Base-by-base conservation (phyloP, 2,329 filamentous ascomycete genomes). In the Gaeumannomyces tritici region DNA sequence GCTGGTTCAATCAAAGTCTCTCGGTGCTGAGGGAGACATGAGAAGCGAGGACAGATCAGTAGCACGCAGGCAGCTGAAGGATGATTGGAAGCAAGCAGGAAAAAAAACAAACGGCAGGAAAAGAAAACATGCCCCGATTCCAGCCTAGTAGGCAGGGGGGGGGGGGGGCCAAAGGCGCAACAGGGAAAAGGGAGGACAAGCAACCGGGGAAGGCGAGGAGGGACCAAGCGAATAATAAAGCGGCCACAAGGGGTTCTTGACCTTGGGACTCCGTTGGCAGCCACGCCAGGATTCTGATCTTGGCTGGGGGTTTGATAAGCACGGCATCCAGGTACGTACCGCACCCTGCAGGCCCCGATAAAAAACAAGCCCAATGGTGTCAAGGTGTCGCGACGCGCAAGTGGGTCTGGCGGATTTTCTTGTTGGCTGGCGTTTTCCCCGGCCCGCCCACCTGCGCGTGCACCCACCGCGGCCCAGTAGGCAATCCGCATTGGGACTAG, bases 401-500 rank as follows among this genome's bases (percentile, higher is more conserved):
- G 42, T n/a, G 42, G 42, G 42, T 21, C 42, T 5, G 42, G 21
- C 18, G 42, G 18, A 21, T 7, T 57, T 33, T 42, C 24, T 62
- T 59, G 31, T 63, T 61, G 59, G 26, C 59, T 21, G 59, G 8
- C 18, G 18, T 31, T 57, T 60, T 61, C 61, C 57, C 8, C 63
- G 55, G 15, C 61, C 26, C 61, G 35, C 64, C 33, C 60, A 59
- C 24, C 6, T 24, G 28, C 31, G 24, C 42, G n/a, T 21, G 21
- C 18, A 47, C 42, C 42, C 42, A 47, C 42, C 15, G 18, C 21
- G n/a, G 7, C 42, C 13, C 42, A 63, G 62, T 55, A 62, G 33
- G 47, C 8, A 55, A 7, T 56, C 72, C 67, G 28, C 31, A 70
- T 74, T 66, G 55, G 71, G 71, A 70, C 67, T 74, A 74, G 72